Base-by-base conservation (phyloP, 1,284 basidiomycete genomes). In the Leccinum huronense region DNA sequence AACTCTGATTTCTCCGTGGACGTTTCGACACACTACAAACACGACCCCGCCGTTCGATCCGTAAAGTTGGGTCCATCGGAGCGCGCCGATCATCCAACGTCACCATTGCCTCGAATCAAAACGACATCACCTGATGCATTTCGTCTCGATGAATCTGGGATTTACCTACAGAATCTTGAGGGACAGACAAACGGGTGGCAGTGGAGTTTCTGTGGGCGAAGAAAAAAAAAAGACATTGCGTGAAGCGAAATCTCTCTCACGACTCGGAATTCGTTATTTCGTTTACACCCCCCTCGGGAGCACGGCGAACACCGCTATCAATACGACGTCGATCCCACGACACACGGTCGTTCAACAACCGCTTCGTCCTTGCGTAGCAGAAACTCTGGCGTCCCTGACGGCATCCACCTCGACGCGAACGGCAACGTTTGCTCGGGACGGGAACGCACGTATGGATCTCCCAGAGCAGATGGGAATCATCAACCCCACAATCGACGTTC, bases 331-430 rank as follows among this genome's bases (percentile, higher is more conserved):
- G 83, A 88, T 67, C 77, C 83, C 23, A 79, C 76, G 27, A 84
- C 83, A 0, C 80, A 86, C 23, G 23, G 38, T 76, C 77, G 0
- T 88, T 90, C 72, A 75, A 69, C 48, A 89, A 91, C 71, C 84
- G 88, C 34, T 82, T 87, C 13, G 80, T 89, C 7, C 90, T 94
- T 70, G 90, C 91, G 2, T 91, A 86, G 23, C 69, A 74, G 81
- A 31, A 86, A 90, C 68, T 80, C 86, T 8, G 89, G 90, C 5
- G 71, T 88, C 19, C 85, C 90, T 7, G 91, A 94, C 68, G 91
- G 91, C 56, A 85, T 90, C 2, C 84, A 90, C 70, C 67, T 66
- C 8, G 66, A 67, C 55, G 60, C 58, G 5, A 58, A 62, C 19
- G 61, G 62, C 13, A 61, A 76, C 53, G 58, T 73, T n/a, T 73